Percentiles rank a stretch among this genome's conserved stretches.
phyloP scores from a whole-genome alignment of 2,329 filamentous ascomycete species.

The Kalmusia sp. region DNA sequence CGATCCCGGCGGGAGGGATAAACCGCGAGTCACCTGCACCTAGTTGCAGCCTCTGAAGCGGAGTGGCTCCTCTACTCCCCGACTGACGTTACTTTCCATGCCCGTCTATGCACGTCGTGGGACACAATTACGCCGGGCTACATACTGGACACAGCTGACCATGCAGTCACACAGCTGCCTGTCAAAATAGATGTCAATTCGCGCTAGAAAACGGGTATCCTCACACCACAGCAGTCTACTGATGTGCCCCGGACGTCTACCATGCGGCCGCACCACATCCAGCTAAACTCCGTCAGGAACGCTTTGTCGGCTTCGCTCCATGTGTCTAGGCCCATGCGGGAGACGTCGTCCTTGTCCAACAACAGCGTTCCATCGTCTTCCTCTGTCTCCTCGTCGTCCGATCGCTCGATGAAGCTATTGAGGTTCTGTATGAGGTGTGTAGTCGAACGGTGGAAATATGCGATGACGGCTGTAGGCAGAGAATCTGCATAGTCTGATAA shows the following conservation, averaged over 20 bases:
- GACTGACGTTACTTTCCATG: background rate
- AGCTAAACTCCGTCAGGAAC: slow-evolving; percentile 70
- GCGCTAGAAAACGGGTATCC: slow-evolving; percentile 54
- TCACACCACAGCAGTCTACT: slow-evolving; percentile 77
- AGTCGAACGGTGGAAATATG: slow-evolving; percentile 82
- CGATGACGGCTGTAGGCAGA: slow-evolving; percentile 75
- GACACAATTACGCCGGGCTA: background rate
- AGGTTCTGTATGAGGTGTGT: slow-evolving; percentile 69
- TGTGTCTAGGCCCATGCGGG: slow-evolving; percentile 76
- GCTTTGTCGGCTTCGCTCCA: slow-evolving; percentile 76
- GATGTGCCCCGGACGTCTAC: slow-evolving; percentile 71
- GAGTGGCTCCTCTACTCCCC: background rate
- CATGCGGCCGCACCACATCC: slow-evolving; percentile 69
- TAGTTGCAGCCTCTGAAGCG: background rate
- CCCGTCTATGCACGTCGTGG: background rate
- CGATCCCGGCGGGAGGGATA: background rate
- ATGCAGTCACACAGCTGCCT: background rate
- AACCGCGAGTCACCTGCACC: background rate
- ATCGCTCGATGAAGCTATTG: slow-evolving; percentile 64
- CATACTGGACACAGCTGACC: background rate
- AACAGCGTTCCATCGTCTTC: slow-evolving; percentile 53
- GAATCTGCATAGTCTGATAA: slow-evolving; percentile 53
- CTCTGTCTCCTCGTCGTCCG: slow-evolving; percentile 52
- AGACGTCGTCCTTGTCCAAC: slow-evolving; percentile 70
- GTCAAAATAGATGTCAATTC: background rate